A percentile compares a stretch with the other conserved stretches of the same genome.
Evolutionary conservation across 164 flowering plant genomes (phyloP).

Genomic region (Tetrastigma voinierianum): DNA sequence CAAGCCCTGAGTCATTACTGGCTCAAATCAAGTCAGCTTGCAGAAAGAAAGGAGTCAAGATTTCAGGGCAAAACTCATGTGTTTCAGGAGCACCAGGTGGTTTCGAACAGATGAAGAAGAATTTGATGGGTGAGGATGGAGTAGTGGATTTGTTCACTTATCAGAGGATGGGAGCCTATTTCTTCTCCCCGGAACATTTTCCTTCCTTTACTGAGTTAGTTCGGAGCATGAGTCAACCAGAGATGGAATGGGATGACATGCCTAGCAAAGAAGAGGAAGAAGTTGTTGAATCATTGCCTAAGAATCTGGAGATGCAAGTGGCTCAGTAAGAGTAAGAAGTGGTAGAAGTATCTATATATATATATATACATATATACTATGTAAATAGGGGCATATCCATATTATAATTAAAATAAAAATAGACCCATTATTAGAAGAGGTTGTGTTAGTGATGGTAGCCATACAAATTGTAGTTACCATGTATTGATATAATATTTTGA

Average conservation of each 20-base stretch:
- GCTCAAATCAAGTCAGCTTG: constrained; percentile 54
- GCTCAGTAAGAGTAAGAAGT: constrained; percentile 17
- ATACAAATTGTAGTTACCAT: too few species aligned
- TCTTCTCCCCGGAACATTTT: constrained; percentile 89
- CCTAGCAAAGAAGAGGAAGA: constrained; percentile 25
- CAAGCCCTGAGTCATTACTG: constrained; percentile 65
- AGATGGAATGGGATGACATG: constrained; percentile 51
- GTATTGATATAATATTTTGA: too few species aligned
- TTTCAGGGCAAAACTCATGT: constrained; percentile 64
- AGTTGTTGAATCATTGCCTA: constrained; percentile 9
- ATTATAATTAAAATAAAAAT: too few species aligned
- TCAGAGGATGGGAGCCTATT: constrained; percentile 91
- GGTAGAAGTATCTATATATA: not conserved
- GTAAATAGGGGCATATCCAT: not conserved
- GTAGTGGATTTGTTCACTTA: constrained; percentile 57
- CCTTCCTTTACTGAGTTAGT: constrained; percentile 64
- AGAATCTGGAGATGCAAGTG: constrained; percentile 38
- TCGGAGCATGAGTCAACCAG: constrained; percentile 43
- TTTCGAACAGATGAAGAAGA: constrained; percentile 54
- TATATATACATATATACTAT: too few species aligned
- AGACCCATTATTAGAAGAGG: too few species aligned
- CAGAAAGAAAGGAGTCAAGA: constrained; percentile 44
- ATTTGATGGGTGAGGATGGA: constrained; percentile 31
- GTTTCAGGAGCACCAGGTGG: constrained; percentile 29
- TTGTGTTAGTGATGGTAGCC: too few species aligned